These are phyloP conservation scores for Capsella bursapastoris DNA, from an alignment of 345 rosid genomes.

Conservation along the genomic window DNA sequence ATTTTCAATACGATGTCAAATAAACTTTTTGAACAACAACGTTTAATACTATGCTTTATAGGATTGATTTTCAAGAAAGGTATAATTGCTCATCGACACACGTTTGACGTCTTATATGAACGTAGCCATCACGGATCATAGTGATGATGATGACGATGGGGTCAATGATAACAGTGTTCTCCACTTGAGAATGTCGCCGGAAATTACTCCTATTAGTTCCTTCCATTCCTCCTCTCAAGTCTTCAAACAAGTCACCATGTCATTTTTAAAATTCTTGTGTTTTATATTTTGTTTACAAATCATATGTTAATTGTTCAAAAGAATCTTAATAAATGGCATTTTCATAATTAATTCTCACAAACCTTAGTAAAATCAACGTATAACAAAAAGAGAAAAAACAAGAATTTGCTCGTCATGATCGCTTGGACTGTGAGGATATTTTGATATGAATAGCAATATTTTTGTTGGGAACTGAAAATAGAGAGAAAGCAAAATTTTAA, in stretches of 20 bases:
- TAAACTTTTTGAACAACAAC: conserved; percentile 13
- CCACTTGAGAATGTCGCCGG: conserved; percentile 44
- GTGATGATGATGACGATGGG: conserved; percentile 37
- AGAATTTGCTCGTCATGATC: conserved; percentile 26
- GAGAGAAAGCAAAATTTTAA: neutral
- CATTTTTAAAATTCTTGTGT: neutral
- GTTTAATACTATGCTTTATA: conserved; percentile 13
- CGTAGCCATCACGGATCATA: conserved; percentile 31
- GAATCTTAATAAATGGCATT: neutral
- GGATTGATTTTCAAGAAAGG: conserved; percentile 34
- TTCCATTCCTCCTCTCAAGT: conserved; percentile 2
- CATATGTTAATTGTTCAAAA: neutral
- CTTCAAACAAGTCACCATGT: neutral
- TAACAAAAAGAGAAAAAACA: neutral
- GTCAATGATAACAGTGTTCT: conserved; percentile 29
- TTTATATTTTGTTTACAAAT: neutral
- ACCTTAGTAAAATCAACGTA: neutral
- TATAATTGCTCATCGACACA: conserved; percentile 35
- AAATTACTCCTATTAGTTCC: conserved; percentile 29
- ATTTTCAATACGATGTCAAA: conserved; percentile 12
- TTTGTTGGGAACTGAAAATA: conserved; percentile 36
- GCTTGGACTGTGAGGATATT: neutral
- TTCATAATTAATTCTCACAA: neutral
- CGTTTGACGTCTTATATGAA: conserved; percentile 33
- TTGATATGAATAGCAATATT: neutral